Evolutionary conservation across 2,329 filamentous ascomycete genomes (phyloP), one percentile per base, ranked within the genome.

Genomic region (Pyrenochaeta sp.): DNA sequence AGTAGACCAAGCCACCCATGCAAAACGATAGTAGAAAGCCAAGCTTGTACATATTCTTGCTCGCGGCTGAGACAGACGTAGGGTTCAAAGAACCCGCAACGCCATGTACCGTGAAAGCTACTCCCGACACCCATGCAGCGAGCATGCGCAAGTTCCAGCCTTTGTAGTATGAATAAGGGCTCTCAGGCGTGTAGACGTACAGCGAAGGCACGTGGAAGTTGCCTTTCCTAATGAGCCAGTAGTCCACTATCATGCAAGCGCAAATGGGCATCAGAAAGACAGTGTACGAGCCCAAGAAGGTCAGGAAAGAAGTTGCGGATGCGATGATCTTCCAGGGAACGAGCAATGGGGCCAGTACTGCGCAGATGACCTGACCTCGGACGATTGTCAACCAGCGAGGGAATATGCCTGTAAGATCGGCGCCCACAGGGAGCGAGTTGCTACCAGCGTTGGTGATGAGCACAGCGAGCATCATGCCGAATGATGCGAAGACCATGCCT

Each of bases 381-480:
- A 69, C 58, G 13, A 75, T 67, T 9, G 69, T 74, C 53, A 72
- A 46, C 54, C 62, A 71, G 40, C 64, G 65, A 13, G 69, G 69
- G 27, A 59, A 65, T 2, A 72, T 61, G n/a, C 59, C 62, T 10
- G 62, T 67, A 9, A 71, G 52, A 48, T 72, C 69, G 28, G 71
- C 69, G 40, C 68, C 69, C 10, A 65, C 62, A 2, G 66, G 65
- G 6, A 74, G 61, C 13, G 61, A 65, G 59, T 73, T 75, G 19
- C 72, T 68, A 15, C 63, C 64, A 12, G 73, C 61, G 54, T 83
- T 83, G 44, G 62, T 65, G 36, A 68, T 58, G 27, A 75, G 60
- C 15, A 69, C 64, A 2, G 61, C 65, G 2, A 74, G 60, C 48
- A 69, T 60, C 66, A 70, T 73, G 25, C 61, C 63, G 30, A 69